These are phyloP conservation scores for Nakazawaea populi DNA, from an alignment of 805 yeast genomes.

Conservation along the genomic window DNA sequence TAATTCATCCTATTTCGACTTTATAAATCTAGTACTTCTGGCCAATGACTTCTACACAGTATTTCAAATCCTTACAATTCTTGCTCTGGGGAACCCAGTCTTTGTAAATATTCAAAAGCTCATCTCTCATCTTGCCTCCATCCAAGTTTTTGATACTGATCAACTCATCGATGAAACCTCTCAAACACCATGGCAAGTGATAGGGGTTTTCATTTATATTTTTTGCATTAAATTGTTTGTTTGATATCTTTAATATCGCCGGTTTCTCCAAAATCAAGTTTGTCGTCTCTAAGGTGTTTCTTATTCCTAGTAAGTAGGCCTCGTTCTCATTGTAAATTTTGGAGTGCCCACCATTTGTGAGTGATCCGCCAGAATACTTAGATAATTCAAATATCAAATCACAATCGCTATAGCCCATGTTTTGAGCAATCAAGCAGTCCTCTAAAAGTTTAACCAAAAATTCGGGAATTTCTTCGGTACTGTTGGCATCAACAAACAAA, in stretches of 20 bases:
- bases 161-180: slow-evolving; percentile 73
- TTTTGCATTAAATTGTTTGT: slow-evolving; percentile 24
- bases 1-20: neutral
- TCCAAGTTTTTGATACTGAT: slow-evolving; percentile 41
- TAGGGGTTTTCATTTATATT: slow-evolving; percentile 73
- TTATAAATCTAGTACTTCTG: slow-evolving; percentile 1
- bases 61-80: slow-evolving; percentile 73
- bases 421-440: slow-evolving; percentile 18
- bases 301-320: slow-evolving; percentile 74
- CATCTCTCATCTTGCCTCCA: slow-evolving; percentile 37
- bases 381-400: slow-evolving; percentile 55
- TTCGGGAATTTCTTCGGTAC: slow-evolving; percentile 24
- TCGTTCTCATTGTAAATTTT: slow-evolving; percentile 69
- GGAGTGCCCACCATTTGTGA: slow-evolving; percentile 80
- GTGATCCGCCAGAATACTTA: slow-evolving; percentile 66
- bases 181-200: slow-evolving; percentile 87
- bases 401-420: slow-evolving; percentile 23
- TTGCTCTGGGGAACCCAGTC: slow-evolving; percentile 81
- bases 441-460: slow-evolving; percentile 36
- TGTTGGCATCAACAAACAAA: slow-evolving; percentile 57
- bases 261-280: slow-evolving; percentile 38
- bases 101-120: slow-evolving; percentile 53
- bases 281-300: slow-evolving; percentile 70
- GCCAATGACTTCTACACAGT: slow-evolving; percentile 29
- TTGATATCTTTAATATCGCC: slow-evolving; percentile 36